Evolutionary conservation across 495 filamentous ascomycete genomes (phyloP).

Genomic region (Aspergillus haitiensis): DNA sequence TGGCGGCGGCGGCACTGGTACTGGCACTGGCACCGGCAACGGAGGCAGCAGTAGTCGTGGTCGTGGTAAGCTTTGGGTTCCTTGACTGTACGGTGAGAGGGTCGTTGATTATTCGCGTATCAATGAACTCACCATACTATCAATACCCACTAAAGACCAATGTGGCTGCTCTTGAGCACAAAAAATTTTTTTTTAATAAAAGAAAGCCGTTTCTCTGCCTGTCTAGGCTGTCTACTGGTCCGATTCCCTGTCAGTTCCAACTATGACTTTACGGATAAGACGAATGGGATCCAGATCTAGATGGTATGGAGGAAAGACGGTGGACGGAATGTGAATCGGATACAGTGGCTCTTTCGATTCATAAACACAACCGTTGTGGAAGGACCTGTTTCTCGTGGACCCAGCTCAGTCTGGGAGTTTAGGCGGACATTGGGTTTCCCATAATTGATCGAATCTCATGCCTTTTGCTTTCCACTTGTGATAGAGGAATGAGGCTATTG

Average conservation of each 20-base stretch:
- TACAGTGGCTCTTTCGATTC: constrained; percentile 18
- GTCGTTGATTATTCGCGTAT: constrained; percentile 29
- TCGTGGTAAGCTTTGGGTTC: constrained; percentile 56
- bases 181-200: not conserved
- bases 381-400: constrained; percentile 3
- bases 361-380: constrained; percentile 16
- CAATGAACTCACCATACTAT: constrained; percentile 27
- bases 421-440: not conserved
- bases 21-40: constrained; percentile 18
- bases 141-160: constrained; percentile 22
- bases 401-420: constrained; percentile 10
- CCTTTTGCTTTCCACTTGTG: constrained; percentile 18
- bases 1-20: constrained; percentile 31
- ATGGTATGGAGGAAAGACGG: constrained; percentile 22
- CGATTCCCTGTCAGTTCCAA: constrained; percentile 20
- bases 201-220: constrained; percentile 21
- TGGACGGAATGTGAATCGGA: constrained; percentile 19
- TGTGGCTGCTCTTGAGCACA: constrained; percentile 23
- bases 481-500: constrained; percentile 11
- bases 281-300: constrained; percentile 19
- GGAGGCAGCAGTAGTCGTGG: constrained; percentile 38
- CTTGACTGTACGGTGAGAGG: constrained; percentile 37
- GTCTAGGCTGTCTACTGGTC: constrained; percentile 23
- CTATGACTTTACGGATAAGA: constrained; percentile 18
- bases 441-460: constrained; percentile 10